phyloP scores from a whole-genome alignment of 345 rosid genomes.

The Erodium maritimum region DNA sequence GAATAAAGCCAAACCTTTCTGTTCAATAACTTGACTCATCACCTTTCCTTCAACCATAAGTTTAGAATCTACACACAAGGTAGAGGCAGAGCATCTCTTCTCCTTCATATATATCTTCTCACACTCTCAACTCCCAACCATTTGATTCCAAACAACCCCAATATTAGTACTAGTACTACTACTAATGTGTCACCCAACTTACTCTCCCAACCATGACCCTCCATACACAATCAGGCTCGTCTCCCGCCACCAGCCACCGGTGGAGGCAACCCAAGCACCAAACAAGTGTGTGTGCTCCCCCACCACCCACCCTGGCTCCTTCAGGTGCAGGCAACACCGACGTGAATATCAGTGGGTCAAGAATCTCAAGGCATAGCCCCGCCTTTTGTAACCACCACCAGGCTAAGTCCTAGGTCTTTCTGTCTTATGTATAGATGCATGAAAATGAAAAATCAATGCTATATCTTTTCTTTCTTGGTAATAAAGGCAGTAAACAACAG shows the following conservation, averaged over 20 bases:
- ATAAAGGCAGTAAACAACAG: neutral
- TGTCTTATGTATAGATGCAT: neutral
- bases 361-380: neutral
- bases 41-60: conserved; percentile 8
- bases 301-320: conserved; percentile 32
- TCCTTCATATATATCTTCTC: neutral
- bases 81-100: neutral
- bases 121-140: neutral
- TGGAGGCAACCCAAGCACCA: neutral
- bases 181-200: conserved; percentile 8
- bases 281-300: conserved; percentile 21
- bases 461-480: neutral
- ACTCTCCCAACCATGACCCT: neutral
- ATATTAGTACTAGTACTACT: too few relatives aligned
- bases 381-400: neutral
- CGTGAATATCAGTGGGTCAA: conserved; percentile 15
- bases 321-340: conserved; percentile 26
- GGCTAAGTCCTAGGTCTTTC: neutral
- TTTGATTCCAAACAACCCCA: neutral
- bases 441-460: neutral
- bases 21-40: neutral
- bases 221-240: neutral
- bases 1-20: conserved; percentile 3
- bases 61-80: neutral
- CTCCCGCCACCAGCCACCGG: neutral